These are phyloP conservation scores for Ophiostoma pallidulum DNA, from an alignment of 2,329 filamentous ascomycete species.

Conservation along the genomic window DNA sequence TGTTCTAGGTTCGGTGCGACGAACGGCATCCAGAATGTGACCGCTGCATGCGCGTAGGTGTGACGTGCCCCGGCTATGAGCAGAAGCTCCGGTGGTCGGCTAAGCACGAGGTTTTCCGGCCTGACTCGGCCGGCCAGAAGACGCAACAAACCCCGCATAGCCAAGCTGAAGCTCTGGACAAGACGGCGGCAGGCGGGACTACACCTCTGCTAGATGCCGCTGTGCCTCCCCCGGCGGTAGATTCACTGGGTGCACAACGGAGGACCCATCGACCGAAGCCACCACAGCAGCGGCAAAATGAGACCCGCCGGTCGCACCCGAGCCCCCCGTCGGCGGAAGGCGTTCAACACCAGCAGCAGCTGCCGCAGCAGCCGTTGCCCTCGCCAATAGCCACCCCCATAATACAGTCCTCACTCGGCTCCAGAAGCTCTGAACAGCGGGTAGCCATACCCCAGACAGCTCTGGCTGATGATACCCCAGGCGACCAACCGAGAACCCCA, in stretches of 20 bases:
- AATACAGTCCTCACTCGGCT: constrained; percentile 1
- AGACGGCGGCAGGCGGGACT: not conserved
- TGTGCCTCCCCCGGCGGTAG: too few relatives aligned
- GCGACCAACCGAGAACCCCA: not conserved
- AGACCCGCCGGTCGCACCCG: not conserved
- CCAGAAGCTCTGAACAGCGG: constrained; percentile 5
- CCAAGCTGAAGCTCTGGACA: not conserved
- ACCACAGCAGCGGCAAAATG: not conserved
- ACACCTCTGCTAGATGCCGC: not conserved
- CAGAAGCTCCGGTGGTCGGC: constrained; percentile 38
- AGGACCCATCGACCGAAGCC: not conserved
- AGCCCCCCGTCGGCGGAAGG: constrained; percentile 1
- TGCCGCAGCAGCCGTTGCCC: constrained; percentile 5
- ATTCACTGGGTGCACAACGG: too few relatives aligned
- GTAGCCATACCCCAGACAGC: not conserved
- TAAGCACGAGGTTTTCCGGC: constrained; percentile 33
- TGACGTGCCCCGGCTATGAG: constrained; percentile 36
- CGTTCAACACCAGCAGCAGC: constrained; percentile 2
- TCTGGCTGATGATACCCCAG: not conserved
- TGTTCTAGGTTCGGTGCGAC: constrained; percentile 15
- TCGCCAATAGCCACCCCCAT: constrained; percentile 5
- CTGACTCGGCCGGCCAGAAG: not conserved
- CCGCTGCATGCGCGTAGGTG: constrained; percentile 32
- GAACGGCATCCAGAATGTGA: constrained; percentile 24
- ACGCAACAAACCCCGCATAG: constrained; percentile 4